phyloP scores from a whole-genome alignment of 352 stramenopile species.

The Globisporangium ultimum region DNA sequence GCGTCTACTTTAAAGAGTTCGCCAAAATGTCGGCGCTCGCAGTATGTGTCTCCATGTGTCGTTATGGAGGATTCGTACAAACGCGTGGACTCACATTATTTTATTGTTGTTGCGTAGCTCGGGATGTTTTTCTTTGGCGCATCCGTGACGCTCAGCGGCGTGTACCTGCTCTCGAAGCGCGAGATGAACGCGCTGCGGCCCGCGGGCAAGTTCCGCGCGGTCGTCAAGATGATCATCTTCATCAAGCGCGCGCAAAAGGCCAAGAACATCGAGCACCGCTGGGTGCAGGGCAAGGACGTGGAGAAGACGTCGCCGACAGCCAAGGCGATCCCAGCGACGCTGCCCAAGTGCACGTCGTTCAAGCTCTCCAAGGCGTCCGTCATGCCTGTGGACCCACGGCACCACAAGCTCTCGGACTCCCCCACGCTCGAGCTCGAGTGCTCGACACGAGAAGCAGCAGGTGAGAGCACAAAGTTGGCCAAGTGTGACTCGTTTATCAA shows the following conservation, averaged over 20 bases:
- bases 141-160: slow-evolving; percentile 62
- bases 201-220: slow-evolving; percentile 37
- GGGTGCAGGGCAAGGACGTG: slow-evolving; percentile 21
- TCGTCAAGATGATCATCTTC: slow-evolving; percentile 57
- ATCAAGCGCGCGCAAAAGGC: slow-evolving; percentile 63
- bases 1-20: slow-evolving; percentile 89
- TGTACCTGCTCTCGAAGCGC: slow-evolving; percentile 62
- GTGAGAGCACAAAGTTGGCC: neutral
- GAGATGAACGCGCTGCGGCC: slow-evolving; percentile 65
- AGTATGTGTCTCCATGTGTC: slow-evolving; percentile 15
- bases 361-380: slow-evolving; percentile 56
- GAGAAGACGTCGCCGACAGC: slow-evolving; percentile 1
- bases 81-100: neutral
- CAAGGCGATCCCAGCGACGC: slow-evolving; percentile 7
- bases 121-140: slow-evolving; percentile 75
- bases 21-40: slow-evolving; percentile 40
- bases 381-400: slow-evolving; percentile 41
- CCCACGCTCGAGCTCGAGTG: slow-evolving; percentile 10
- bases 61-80: neutral
- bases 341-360: slow-evolving; percentile 10
- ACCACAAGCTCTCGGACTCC: neutral
- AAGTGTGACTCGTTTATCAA: slow-evolving; percentile 1
- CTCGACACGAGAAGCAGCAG: slow-evolving; percentile 2
- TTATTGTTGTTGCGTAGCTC: slow-evolving; percentile 18
- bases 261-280: slow-evolving; percentile 42